Evolutionary conservation across 2,329 filamentous ascomycete species (phyloP), one percentile per base, ranked within the genome.

Genomic region (Fusarium xylarioides): DNA sequence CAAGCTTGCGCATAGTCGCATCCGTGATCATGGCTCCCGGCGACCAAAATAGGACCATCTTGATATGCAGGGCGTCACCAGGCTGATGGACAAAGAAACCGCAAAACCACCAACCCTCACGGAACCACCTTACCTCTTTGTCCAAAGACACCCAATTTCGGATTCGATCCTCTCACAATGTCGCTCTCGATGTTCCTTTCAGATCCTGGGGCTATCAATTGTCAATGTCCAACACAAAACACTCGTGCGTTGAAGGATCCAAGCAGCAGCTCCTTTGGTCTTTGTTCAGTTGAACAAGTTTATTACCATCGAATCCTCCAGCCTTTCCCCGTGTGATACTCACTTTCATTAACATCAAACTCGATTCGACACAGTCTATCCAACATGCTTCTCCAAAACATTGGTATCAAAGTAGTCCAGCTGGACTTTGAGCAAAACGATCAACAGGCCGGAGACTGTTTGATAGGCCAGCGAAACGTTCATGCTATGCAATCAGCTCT

Each of bases 281-380:
- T 77, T 77, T 76, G 74, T 77, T 63, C 56, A 30, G 16, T 28
- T 40, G 54, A 55, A 66, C 68, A 67, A 66, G 68, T 43, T 74
- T 76, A 76, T 76, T 76, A 76, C 74, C 59, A 43, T 38, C 50
- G 32, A 64, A 65, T 26, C 42, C 35, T 56, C 58, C 60, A 30
- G 49, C 23, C 35, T n/a, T 47, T 30, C 44, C 26, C 44, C 10
- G 19, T 16, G 16, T 38, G 23, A n/a, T 60, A 37, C 26, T 35
- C 46, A 43, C 38, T 34, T 38, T 42, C 34, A 38, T 53, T 21
- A 67, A 38, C 43, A 63, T 30, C 46, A 57, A 63, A 47, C 28
- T 37, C 35, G 53, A 14, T n/a, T 54, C 38, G 16, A 43, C 18
- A 56, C 46, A 58, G 47, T 56, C 34, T 42, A n/a, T 50, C 46